Conservation (phyloP, 2,329 filamentous ascomycete genomes). For the Penicillium hordei region DNA sequence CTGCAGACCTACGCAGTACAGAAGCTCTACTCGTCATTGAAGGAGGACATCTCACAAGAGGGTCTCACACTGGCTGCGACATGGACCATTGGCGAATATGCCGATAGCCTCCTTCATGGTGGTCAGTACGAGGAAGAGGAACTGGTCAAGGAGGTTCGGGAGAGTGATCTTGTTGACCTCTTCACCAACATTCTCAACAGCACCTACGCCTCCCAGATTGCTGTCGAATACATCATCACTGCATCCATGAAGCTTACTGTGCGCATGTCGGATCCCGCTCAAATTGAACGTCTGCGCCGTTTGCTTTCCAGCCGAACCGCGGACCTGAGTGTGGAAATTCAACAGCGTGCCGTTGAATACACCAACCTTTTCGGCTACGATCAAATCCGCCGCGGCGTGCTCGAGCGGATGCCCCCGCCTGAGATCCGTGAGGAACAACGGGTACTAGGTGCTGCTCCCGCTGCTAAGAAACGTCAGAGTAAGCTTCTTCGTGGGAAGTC, state of each 20-base stretch:
- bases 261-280: conserved; percentile 76
- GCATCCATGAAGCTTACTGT: conserved; percentile 94
- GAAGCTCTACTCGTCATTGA: conserved; percentile 85
- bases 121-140: conserved; percentile 95
- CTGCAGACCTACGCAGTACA: conserved; percentile 95
- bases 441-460: conserved; percentile 80
- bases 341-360: conserved; percentile 94
- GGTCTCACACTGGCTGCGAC: conserved; percentile 88
- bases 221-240: conserved; percentile 94
- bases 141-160: conserved; percentile 75
- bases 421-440: conserved; percentile 95
- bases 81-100: conserved; percentile 98
- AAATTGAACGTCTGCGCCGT: conserved; percentile 79
- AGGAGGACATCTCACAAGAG: conserved; percentile 97
- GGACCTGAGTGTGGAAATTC: conserved; percentile 90
- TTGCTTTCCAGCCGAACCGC: conserved; percentile 76
- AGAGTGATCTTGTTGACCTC: conserved; percentile 89
- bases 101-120: conserved; percentile 81
- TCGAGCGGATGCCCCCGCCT: conserved; percentile 96
- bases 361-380: conserved; percentile 91
- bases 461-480: conserved; percentile 61
- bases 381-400: conserved; percentile 78
- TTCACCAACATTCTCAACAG: conserved; percentile 90
- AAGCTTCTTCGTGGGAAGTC: conserved; percentile 69
- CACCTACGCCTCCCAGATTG: conserved; percentile 85